Evolutionary conservation across 208 protist genomes (phyloP).

Genomic region (Leishmania lainsoni): DNA sequence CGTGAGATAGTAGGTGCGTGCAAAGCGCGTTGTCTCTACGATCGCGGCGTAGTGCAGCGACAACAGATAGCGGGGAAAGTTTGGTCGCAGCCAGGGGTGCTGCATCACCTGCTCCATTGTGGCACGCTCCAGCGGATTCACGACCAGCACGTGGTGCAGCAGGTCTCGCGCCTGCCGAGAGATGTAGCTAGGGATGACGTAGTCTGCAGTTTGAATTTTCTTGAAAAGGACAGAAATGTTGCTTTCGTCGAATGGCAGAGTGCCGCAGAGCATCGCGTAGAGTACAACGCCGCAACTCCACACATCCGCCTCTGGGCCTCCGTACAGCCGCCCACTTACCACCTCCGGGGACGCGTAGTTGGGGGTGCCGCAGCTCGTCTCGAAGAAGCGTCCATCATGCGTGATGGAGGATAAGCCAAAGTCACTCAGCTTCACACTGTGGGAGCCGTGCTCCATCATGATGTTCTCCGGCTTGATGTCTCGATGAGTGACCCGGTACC

Average conservation of each 20-base stretch:
- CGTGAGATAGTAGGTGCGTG: conserved; percentile 27
- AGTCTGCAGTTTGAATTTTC: conserved; percentile 80
- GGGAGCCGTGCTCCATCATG: conserved; percentile 76
- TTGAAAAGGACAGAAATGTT: conserved; percentile 71
- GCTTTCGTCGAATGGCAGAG: conserved; percentile 79
- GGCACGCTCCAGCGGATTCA: conserved; percentile 81
- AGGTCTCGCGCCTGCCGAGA: conserved; percentile 57
- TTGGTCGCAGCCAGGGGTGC: conserved; percentile 72
- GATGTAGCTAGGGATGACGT: conserved; percentile 49
- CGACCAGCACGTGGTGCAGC: conserved; percentile 68
- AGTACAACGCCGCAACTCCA: conserved; percentile 90
- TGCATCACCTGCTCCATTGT: conserved; percentile 92
- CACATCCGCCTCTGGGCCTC: conserved; percentile 78
- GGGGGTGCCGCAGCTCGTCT: conserved; percentile 86
- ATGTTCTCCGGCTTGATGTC: conserved; percentile 98
- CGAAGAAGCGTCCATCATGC: conserved; percentile 82
- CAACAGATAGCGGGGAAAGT: conserved; percentile 70
- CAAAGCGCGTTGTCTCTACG: conserved; percentile 64
- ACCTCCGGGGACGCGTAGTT: conserved; percentile 90
- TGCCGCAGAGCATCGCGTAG: conserved; percentile 85
- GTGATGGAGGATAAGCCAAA: conserved; percentile 86
- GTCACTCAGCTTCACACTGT: conserved; percentile 83
- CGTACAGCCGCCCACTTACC: conserved; percentile 75
- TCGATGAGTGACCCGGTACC: conserved; percentile 91
- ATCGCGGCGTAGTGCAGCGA: conserved; percentile 71